A percentile compares a stretch with the other conserved stretches of the same genome.
Conservation (phyloP, 2,329 filamentous ascomycete genomes). For the Thielaviopsis punctulata region DNA sequence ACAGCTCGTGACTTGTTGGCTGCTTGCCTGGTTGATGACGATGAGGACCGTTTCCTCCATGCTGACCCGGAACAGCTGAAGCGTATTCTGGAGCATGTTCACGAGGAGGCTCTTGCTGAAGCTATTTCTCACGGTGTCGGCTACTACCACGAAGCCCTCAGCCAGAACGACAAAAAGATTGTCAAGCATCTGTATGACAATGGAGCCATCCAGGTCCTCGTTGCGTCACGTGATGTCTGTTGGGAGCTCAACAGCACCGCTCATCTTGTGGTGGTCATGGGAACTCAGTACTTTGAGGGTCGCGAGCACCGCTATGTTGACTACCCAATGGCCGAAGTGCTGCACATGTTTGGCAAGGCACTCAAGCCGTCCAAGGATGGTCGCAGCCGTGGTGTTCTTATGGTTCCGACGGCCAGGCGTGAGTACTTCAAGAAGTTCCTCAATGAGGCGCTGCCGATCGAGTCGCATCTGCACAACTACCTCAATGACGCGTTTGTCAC, state of each 20-base stretch:
- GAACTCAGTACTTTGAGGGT: slow-evolving; percentile 93
- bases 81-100: slow-evolving; percentile 64
- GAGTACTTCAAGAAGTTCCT: slow-evolving; percentile 99
- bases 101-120: slow-evolving; percentile 75
- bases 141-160: slow-evolving; percentile 92
- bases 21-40: slow-evolving; percentile 73
- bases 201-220: slow-evolving; percentile 74
- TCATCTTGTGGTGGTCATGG: slow-evolving; percentile 90
- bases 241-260: slow-evolving; percentile 86
- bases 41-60: slow-evolving; percentile 87
- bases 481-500: slow-evolving; percentile 93
- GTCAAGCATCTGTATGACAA: slow-evolving; percentile 82
- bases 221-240: slow-evolving; percentile 67
- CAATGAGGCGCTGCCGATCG: slow-evolving; percentile 85
- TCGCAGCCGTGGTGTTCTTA: slow-evolving; percentile 76
- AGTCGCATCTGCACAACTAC: slow-evolving; percentile 82
- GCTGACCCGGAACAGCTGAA: slow-evolving; percentile 65
- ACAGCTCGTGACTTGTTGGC: slow-evolving; percentile 76
- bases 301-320: slow-evolving; percentile 94
- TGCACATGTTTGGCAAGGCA: slow-evolving; percentile 97
- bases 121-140: slow-evolving; percentile 86
- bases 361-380: slow-evolving; percentile 64
- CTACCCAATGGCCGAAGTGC: slow-evolving; percentile 80
- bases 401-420: slow-evolving; percentile 85
- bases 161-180: slow-evolving; percentile 75